Evolutionary conservation across 257 asterid species (phyloP).

Genomic region (Eustoma russellianum): DNA sequence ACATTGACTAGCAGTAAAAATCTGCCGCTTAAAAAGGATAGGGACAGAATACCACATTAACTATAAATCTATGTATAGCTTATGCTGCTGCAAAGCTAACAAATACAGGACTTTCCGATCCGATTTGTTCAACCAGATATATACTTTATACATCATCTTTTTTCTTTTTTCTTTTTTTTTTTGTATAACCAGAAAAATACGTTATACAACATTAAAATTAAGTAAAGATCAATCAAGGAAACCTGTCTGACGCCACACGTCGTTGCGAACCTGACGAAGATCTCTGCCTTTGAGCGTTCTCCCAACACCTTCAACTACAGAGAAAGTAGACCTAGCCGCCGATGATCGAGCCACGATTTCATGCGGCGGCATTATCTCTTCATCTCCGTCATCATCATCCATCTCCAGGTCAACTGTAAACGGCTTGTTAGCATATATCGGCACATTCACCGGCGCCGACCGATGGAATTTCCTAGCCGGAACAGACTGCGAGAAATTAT

Average conservation of each 20-base stretch:
- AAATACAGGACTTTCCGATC: neutral
- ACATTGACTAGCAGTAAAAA: no score
- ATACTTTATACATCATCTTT: no score
- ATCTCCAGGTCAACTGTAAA: conserved; percentile 15
- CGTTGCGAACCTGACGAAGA: conserved; percentile 67
- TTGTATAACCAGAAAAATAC: neutral
- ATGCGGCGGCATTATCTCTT: conserved; percentile 67
- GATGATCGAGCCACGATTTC: conserved; percentile 54
- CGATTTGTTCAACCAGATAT: no score
- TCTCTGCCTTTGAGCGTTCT: conserved; percentile 72
- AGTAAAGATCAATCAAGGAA: conserved; percentile 33
- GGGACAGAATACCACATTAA: no score
- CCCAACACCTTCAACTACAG: conserved; percentile 63
- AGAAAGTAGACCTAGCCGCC: conserved; percentile 27
- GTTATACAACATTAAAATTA: conserved; percentile 1
- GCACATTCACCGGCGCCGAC: conserved; percentile 51
- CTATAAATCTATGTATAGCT: no score
- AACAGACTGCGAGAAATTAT: conserved; percentile 21
- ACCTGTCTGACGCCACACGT: conserved; percentile 65
- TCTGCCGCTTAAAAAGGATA: no score
- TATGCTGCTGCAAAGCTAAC: no score
- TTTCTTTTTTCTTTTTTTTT: no score
- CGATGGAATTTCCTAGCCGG: conserved; percentile 41
- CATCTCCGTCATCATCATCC: conserved; percentile 29
- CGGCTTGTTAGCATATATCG: conserved; percentile 23